These are phyloP conservation scores for Phlebopus sp. DNA, from an alignment of 1,284 basidiomycete species.

Conservation along the genomic window DNA sequence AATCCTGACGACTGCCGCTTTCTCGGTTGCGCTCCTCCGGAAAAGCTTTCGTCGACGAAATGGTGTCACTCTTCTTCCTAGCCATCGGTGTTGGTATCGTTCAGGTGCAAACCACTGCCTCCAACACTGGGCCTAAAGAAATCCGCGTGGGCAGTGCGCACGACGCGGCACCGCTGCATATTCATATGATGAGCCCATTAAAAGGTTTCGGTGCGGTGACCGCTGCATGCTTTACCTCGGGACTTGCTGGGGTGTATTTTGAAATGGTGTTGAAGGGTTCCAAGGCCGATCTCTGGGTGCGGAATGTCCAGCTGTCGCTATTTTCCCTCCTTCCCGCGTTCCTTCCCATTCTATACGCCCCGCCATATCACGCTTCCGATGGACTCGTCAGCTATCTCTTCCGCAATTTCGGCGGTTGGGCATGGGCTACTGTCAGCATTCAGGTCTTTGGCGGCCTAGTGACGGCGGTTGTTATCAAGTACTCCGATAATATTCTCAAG, in stretches of 20 bases:
- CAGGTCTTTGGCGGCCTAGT: slow-evolving; percentile 93
- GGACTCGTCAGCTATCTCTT: slow-evolving; percentile 53
- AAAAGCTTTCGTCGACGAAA: slow-evolving; percentile 69
- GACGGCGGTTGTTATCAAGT: slow-evolving; percentile 87
- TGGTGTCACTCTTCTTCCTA: slow-evolving; percentile 85
- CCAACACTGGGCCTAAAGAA: slow-evolving; percentile 23
- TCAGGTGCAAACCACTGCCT: slow-evolving; percentile 67
- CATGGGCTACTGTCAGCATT: slow-evolving; percentile 86
- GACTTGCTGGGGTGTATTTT: slow-evolving; percentile 81
- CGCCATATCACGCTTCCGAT: slow-evolving; percentile 35
- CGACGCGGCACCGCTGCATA: slow-evolving; percentile 43
- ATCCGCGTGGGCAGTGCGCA: slow-evolving; percentile 52
- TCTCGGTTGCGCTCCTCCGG: slow-evolving; percentile 82
- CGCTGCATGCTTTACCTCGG: slow-evolving; percentile 75
- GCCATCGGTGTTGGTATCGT: slow-evolving; percentile 91
- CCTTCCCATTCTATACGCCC: slow-evolving; percentile 61
- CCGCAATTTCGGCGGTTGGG: slow-evolving; percentile 86
- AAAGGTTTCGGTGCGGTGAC: slow-evolving; percentile 67
- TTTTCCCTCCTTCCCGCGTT: slow-evolving; percentile 78
- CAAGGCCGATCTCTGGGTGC: slow-evolving; percentile 71
- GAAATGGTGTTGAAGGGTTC: slow-evolving; percentile 79
- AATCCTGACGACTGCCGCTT: slow-evolving; percentile 92
- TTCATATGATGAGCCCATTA: slow-evolving; percentile 60
- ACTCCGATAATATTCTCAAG: slow-evolving; percentile 89
- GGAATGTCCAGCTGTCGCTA: slow-evolving; percentile 76